These are phyloP conservation scores for Ormosia emarginata DNA, from an alignment of 306 rosid species.

Conservation along the genomic window DNA sequence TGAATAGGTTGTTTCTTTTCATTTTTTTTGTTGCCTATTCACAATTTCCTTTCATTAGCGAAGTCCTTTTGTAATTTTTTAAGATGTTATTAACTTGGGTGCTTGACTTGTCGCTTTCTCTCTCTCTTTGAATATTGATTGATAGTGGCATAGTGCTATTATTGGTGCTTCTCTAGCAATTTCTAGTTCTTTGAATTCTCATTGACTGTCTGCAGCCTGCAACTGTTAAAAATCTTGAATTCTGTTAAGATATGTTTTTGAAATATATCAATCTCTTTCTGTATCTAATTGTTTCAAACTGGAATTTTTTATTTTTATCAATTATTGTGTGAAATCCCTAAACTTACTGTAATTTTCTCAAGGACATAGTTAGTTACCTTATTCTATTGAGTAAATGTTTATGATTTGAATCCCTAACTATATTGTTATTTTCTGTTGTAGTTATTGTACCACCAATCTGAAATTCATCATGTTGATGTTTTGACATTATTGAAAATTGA, in stretches of 20 bases:
- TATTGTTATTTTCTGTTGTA: background rate
- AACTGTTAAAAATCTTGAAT: background rate
- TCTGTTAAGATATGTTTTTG: background rate
- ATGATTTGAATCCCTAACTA: background rate
- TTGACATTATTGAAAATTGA: background rate
- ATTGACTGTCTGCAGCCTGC: background rate
- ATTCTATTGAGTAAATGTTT: background rate
- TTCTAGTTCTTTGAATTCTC: background rate
- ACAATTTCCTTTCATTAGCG: background rate
- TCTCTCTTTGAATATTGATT: background rate
- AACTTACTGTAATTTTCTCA: background rate
- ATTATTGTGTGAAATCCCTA: background rate
- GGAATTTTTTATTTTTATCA: background rate
- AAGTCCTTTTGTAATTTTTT: background rate
- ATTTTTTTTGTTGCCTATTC: background rate
- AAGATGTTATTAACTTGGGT: background rate
- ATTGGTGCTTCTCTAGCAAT: background rate
- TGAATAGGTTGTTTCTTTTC: background rate
- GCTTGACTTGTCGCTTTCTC: background rate
- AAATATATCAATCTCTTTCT: background rate
- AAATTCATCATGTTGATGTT: background rate
- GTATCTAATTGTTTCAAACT: background rate
- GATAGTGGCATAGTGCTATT: background rate
- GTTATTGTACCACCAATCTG: background rate
- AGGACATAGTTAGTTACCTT: background rate